These are phyloP conservation scores for Colletotrichum lini DNA, from an alignment of 2,329 filamentous ascomycete species.

Conservation along the genomic window DNA sequence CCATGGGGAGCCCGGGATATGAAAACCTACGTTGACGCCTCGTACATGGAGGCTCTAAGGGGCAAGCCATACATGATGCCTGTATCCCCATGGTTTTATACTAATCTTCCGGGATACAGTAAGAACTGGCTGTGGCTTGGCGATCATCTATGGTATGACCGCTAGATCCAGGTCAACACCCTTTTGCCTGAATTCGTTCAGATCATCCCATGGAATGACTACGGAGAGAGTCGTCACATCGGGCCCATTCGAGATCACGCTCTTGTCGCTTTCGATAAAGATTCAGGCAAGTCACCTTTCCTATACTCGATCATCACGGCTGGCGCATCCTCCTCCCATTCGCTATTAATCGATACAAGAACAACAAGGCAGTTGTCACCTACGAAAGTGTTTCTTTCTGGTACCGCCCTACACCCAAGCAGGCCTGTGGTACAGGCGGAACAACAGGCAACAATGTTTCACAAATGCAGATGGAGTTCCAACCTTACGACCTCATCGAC, in stretches of 20 bases:
- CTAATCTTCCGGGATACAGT: background rate
- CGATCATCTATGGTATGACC: conserved; percentile 40
- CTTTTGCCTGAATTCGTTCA: conserved; percentile 60
- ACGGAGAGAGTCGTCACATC: conserved; percentile 68
- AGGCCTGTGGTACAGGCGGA: conserved; percentile 47
- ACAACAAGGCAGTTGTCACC: conserved; percentile 48
- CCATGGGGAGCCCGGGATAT: conserved; percentile 47
- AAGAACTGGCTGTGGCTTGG: background rate
- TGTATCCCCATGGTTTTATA: background rate
- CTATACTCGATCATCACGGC: conserved; percentile 64
- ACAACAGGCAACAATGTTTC: conserved; percentile 49
- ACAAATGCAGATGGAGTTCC: conserved; percentile 46
- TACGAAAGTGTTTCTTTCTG: conserved; percentile 49
- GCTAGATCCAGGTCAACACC: conserved; percentile 66
- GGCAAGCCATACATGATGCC: background rate
- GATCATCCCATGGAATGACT: conserved; percentile 63
- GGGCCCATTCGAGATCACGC: conserved; percentile 51
- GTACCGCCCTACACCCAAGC: conserved; percentile 50
- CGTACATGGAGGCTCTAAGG: conserved; percentile 52
- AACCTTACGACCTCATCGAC: conserved; percentile 40
- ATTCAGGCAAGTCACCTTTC: conserved; percentile 54
- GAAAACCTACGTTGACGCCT: conserved; percentile 42
- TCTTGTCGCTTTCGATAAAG: no score
- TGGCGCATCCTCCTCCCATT: conserved; percentile 65
- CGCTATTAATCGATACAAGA: conserved; percentile 65